phyloP scores from a whole-genome alignment of 1,139 yeast species.

The Yamadazyma triangularis region DNA sequence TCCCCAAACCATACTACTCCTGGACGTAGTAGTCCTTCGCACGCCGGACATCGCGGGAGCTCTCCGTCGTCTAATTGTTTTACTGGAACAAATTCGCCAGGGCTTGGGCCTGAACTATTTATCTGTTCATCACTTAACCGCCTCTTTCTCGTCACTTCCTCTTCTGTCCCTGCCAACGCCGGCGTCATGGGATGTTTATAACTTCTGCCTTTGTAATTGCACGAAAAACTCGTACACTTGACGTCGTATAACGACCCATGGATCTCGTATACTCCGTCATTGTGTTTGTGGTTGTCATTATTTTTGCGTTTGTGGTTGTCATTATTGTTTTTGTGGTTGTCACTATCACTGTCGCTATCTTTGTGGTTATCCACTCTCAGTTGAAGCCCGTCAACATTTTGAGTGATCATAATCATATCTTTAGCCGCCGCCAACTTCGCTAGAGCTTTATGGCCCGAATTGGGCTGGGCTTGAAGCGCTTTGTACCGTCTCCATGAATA shows the following conservation, averaged over 20 bases:
- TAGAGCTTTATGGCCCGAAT: constrained; percentile 66
- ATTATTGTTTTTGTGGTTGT: too few species aligned
- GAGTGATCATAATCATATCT: constrained; percentile 65
- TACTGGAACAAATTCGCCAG: constrained; percentile 45
- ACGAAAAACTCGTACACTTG: constrained; percentile 70
- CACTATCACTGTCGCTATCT: too few species aligned
- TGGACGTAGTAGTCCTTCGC: constrained; percentile 63
- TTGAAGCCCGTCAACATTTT: constrained; percentile 77
- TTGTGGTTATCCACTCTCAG: constrained; percentile 59
- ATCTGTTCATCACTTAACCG: constrained; percentile 36
- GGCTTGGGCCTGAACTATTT: constrained; percentile 32
- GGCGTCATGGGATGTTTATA: constrained; percentile 60
- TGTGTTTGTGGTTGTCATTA: too few species aligned
- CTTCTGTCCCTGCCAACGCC: constrained; percentile 42
- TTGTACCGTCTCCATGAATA: constrained; percentile 64
- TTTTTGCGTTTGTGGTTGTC: too few species aligned
- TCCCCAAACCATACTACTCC: constrained; percentile 96
- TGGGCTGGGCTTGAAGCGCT: constrained; percentile 68
- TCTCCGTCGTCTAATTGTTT: constrained; percentile 44
- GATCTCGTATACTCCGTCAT: constrained; percentile 53
- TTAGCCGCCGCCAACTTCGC: constrained; percentile 39
- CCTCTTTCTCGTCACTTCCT: constrained; percentile 31
- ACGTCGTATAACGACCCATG: constrained; percentile 77
- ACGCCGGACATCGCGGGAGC: constrained; percentile 75
- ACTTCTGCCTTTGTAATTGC: constrained; percentile 57